Conservation (phyloP, 1,284 basidiomycete species). For the Trichosporon inkin region DNA sequence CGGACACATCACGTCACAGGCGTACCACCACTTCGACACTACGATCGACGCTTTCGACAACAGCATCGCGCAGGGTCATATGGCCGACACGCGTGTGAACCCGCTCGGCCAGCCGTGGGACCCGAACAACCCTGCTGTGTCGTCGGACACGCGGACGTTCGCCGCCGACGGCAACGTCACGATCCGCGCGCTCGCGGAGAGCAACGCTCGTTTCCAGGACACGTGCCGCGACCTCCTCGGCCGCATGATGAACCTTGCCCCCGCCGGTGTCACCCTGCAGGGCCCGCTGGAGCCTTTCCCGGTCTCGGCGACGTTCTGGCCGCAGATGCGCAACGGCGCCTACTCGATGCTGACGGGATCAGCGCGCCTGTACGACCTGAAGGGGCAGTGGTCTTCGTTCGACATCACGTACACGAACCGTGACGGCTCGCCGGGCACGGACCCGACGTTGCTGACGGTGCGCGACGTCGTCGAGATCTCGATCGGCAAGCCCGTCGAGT, state of each 20-base stretch:
- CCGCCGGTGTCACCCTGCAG: conserved; percentile 14
- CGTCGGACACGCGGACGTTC: conserved; percentile 19
- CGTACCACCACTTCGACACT: conserved; percentile 15
- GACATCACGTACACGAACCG: conserved; percentile 16
- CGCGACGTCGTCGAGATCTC: conserved; percentile 5
- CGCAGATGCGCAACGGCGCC: conserved; percentile 13
- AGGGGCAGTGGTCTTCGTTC: conserved; percentile 17
- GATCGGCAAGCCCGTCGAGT: conserved; percentile 12
- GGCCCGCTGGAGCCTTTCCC: conserved; percentile 19
- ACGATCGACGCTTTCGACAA: conserved; percentile 19
- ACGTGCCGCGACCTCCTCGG: conserved; percentile 15
- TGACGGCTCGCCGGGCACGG: conserved; percentile 14
- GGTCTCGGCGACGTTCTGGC: conserved; percentile 11
- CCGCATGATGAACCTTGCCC: conserved; percentile 21
- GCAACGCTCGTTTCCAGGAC: conserved; percentile 9
- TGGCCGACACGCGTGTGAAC: conserved; percentile 16
- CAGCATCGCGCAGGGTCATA: conserved; percentile 13
- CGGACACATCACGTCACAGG: conserved; percentile 12
- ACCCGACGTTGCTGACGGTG: conserved; percentile 1
- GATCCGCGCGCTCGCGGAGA: conserved; percentile 13
- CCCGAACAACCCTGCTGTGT: conserved; percentile 5
- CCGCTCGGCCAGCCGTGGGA: conserved; percentile 21
- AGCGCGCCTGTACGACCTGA: conserved; percentile 18
- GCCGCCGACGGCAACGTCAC: conserved; percentile 22
- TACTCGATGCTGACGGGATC: conserved; percentile 12